phyloP scores from a whole-genome alignment of 805 yeast species.

The Cyberlindnera lachancei region DNA sequence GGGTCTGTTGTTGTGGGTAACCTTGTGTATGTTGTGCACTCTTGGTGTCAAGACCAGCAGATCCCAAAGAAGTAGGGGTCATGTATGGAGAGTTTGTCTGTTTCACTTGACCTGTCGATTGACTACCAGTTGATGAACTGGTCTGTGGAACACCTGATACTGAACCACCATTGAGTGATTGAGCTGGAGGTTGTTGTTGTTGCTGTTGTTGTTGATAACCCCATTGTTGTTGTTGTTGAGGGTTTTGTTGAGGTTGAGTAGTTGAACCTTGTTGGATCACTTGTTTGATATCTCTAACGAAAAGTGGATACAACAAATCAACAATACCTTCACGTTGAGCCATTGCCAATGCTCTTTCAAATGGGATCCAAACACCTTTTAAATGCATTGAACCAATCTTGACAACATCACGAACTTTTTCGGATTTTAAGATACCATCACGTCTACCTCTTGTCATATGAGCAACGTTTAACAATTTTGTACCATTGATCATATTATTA shows the following conservation, averaged over 20 bases:
- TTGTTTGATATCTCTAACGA: slow-evolving; percentile 64
- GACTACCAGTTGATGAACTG: slow-evolving; percentile 2
- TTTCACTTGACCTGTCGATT: slow-evolving; percentile 1
- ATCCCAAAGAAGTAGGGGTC: slow-evolving; percentile 18
- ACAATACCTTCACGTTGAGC: slow-evolving; percentile 74
- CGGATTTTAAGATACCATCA: slow-evolving; percentile 76
- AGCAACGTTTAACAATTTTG: slow-evolving; percentile 74
- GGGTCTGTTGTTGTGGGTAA: slow-evolving; percentile 4
- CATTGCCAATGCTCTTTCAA: slow-evolving; percentile 73
- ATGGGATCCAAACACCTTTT: slow-evolving; percentile 89
- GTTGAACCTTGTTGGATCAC: slow-evolving; percentile 31
- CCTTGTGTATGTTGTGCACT: background rate
- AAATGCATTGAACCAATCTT: slow-evolving; percentile 83
- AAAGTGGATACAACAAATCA: slow-evolving; percentile 58
- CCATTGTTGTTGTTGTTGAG: slow-evolving; percentile 14
- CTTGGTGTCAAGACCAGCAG: slow-evolving; percentile 9
- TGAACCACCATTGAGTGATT: slow-evolving; percentile 1
- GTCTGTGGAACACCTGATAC: slow-evolving; percentile 1
- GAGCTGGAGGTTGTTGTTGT: slow-evolving; percentile 5
- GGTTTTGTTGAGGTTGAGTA: slow-evolving; percentile 22
- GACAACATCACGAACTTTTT: slow-evolving; percentile 70
- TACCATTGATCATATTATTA: slow-evolving; percentile 80
- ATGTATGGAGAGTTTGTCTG: slow-evolving; percentile 17
- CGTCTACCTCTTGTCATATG: slow-evolving; percentile 84
- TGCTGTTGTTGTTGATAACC: slow-evolving; percentile 7